A percentile compares a stretch with the other conserved stretches of the same genome.
These are phyloP conservation scores for Apophysomyces variabilis DNA, from an alignment of 371 early-diverging fungal species.

Conservation along the genomic window DNA sequence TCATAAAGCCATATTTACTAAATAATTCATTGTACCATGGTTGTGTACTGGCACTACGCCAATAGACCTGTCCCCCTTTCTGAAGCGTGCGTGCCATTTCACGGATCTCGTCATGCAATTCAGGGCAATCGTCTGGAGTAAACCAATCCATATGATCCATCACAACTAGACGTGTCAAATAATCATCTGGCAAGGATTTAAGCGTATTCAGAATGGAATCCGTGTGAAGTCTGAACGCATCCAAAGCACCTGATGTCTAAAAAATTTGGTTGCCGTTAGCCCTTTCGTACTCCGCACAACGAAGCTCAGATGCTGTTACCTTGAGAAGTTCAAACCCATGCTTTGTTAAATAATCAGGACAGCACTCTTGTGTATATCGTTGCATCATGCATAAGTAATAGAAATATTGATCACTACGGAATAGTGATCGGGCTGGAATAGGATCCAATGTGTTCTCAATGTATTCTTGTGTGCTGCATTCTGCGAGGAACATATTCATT, in stretches of 20 bases:
- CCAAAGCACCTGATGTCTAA: conserved; percentile 47
- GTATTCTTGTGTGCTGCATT: conserved; percentile 80
- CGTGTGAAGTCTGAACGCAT: conserved; percentile 81
- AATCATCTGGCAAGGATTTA: conserved; percentile 55
- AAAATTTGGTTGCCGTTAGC: background rate
- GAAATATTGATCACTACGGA: conserved; percentile 81
- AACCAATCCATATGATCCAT: conserved; percentile 96
- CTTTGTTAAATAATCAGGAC: conserved; percentile 78
- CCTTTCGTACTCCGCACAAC: background rate
- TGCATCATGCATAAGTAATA: conserved; percentile 79
- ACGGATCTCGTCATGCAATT: conserved; percentile 64
- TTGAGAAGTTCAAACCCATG: conserved; percentile 69
- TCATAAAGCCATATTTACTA: conserved; percentile 65
- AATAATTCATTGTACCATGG: conserved; percentile 86
- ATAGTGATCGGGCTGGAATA: conserved; percentile 64
- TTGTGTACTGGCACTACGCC: conserved; percentile 79
- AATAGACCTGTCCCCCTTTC: conserved; percentile 75
- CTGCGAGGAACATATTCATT: conserved; percentile 83
- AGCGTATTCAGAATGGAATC: conserved; percentile 75
- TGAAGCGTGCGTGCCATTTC: conserved; percentile 66
- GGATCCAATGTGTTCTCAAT: conserved; percentile 84
- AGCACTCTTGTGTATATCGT: conserved; percentile 64
- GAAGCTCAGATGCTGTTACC: conserved; percentile 22
- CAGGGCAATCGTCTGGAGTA: conserved; percentile 56
- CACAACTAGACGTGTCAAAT: conserved; percentile 75